Percentiles rank a stretch among this genome's conserved stretches.
Evolutionary conservation across 805 yeast genomes (phyloP).

Genomic region (Metschnikowia continentalis): DNA sequence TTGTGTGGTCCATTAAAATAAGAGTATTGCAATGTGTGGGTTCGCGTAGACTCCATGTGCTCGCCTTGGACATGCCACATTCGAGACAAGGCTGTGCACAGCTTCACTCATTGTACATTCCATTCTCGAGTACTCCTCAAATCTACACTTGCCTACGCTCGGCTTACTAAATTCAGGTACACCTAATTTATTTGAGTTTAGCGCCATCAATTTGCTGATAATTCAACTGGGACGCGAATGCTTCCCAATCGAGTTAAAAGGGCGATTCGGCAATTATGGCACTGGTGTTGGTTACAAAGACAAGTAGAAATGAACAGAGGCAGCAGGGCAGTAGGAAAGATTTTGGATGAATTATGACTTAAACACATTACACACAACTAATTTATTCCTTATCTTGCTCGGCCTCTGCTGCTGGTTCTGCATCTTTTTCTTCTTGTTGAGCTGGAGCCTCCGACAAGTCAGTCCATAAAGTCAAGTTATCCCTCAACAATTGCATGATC

Average conservation of each 20-base stretch:
- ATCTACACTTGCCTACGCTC: neutral
- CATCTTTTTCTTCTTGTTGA: constrained; percentile 34
- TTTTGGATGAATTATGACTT: constrained; percentile 12
- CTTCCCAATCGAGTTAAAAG: neutral
- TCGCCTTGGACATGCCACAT: too few species aligned
- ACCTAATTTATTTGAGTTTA: constrained; percentile 2
- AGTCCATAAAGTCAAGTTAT: constrained; percentile 97
- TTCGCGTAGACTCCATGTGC: too few species aligned
- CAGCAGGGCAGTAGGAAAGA: constrained; percentile 9
- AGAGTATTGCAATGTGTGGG: too few species aligned
- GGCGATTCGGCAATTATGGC: neutral
- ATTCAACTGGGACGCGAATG: neutral
- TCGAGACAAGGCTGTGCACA: neutral
- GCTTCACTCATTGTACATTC: neutral
- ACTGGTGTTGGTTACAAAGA: constrained; percentile 14
- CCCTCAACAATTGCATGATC: constrained; percentile 98
- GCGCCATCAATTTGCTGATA: neutral
- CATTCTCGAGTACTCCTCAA: neutral
- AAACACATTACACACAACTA: constrained; percentile 12
- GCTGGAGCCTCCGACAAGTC: constrained; percentile 80
- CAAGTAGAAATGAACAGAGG: constrained; percentile 17
- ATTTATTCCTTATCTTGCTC: constrained; percentile 27
- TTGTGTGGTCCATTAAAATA: too few species aligned
- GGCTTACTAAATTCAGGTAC: neutral
- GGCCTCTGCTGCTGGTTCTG: constrained; percentile 19